Conservation (phyloP, 345 rosid species). For the Populus pruinosa region DNA sequence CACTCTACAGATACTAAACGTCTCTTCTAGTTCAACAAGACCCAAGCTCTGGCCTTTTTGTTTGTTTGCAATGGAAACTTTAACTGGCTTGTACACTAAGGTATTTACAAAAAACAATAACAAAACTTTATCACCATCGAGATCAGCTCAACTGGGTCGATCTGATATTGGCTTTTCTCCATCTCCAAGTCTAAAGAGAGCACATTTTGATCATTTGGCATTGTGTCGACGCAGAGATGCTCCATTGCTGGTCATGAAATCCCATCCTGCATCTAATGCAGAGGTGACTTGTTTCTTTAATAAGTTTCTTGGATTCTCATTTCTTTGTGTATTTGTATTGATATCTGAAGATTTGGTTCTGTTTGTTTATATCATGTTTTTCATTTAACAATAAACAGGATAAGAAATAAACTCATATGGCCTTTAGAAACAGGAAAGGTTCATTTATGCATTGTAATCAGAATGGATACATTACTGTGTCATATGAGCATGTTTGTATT, state of each 20-base stretch:
- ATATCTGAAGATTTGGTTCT: not conserved
- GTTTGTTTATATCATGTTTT: not conserved
- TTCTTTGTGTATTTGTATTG: not conserved
- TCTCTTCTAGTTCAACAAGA: not conserved
- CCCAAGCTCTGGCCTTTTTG: not conserved
- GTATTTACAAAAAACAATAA: constrained; percentile 4
- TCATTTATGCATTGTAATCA: no score
- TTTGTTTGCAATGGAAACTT: constrained; percentile 12
- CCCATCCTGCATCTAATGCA: constrained; percentile 1
- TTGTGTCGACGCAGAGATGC: constrained; percentile 1
- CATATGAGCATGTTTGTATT: not conserved
- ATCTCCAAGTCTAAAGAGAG: constrained; percentile 10
- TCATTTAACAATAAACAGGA: not conserved
- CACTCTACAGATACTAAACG: not conserved
- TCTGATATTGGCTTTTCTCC: constrained; percentile 9
- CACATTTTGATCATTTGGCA: not conserved
- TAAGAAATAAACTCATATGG: not conserved
- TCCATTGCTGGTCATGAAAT: not conserved
- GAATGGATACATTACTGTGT: no score
- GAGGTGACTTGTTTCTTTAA: constrained; percentile 1
- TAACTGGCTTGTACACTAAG: constrained; percentile 16
- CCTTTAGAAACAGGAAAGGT: no score
- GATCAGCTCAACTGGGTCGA: not conserved
- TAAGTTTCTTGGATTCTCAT: not conserved
- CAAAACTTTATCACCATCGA: not conserved